These are phyloP conservation scores for Penicillium sp. DNA, from an alignment of 2,329 filamentous ascomycete species.

Conservation along the genomic window DNA sequence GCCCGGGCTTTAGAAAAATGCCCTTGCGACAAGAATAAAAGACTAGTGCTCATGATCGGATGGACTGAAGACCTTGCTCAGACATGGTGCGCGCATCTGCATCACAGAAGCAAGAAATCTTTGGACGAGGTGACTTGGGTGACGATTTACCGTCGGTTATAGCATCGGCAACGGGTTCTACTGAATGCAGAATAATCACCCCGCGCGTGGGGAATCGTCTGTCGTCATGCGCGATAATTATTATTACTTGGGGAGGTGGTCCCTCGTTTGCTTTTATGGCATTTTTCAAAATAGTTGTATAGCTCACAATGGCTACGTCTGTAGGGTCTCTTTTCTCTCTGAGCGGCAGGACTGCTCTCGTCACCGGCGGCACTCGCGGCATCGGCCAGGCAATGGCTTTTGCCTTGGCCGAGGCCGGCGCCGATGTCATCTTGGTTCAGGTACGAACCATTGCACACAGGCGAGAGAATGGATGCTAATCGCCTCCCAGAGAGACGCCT, in stretches of 20 bases:
- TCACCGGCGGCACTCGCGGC: constrained; percentile 49
- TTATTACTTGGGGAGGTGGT: constrained; percentile 6
- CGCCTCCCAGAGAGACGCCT: constrained; percentile 51
- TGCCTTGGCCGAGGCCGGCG: constrained; percentile 48
- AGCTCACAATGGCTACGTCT: constrained; percentile 28
- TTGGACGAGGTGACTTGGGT: no score
- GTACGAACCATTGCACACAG: constrained; percentile 18
- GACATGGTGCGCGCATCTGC: no score
- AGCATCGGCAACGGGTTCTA: neutral
- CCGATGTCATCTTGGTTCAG: constrained; percentile 46
- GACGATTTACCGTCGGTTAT: neutral
- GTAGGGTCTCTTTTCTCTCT: constrained; percentile 39
- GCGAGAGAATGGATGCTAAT: neutral
- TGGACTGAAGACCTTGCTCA: no score
- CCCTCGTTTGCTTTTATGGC: neutral
- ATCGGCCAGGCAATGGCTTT: constrained; percentile 49
- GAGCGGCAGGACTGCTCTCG: constrained; percentile 43
- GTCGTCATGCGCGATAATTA: constrained; percentile 1
- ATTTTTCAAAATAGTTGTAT: constrained; percentile 1
- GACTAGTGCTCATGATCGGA: neutral
- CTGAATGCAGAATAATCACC: neutral
- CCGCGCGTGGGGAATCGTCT: constrained; percentile 13
- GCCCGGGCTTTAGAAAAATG: no score
- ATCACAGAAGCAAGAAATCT: no score
- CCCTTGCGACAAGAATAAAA: constrained; percentile 30